phyloP scores from a whole-genome alignment of 176 grass and related monocot species.

The Saccharum officinarum region DNA sequence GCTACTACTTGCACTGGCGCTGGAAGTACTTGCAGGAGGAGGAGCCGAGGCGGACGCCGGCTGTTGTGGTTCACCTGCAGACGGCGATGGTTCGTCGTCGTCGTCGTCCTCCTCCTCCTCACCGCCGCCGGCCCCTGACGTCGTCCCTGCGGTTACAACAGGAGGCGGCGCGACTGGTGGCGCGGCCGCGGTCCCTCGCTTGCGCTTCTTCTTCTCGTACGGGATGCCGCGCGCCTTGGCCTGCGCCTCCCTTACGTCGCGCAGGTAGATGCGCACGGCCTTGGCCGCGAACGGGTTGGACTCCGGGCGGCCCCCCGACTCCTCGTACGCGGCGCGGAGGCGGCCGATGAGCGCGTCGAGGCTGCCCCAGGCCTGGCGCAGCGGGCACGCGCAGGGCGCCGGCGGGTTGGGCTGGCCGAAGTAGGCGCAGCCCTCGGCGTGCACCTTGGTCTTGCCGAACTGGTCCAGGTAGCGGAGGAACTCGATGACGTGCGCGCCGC shows the following conservation, averaged over 20 bases:
- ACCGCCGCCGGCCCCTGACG: conserved; percentile 31
- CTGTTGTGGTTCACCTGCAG: not conserved
- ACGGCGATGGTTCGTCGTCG: conserved; percentile 27
- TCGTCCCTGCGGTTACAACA: conserved; percentile 34
- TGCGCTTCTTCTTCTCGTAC: conserved; percentile 90
- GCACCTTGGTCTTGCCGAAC: conserved; percentile 97
- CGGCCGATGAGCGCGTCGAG: conserved; percentile 90
- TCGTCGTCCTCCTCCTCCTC: conserved; percentile 52
- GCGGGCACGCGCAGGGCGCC: conserved; percentile 60
- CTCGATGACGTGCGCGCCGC: conserved; percentile 81
- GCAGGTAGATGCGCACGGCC: conserved; percentile 73
- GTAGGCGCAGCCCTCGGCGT: conserved; percentile 69
- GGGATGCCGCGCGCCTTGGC: conserved; percentile 83
- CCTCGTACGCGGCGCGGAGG: conserved; percentile 90
- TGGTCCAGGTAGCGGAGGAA: conserved; percentile 89
- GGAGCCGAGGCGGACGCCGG: not conserved
- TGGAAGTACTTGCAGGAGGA: conserved; percentile 9
- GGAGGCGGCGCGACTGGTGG: conserved; percentile 33
- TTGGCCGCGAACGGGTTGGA: conserved; percentile 79
- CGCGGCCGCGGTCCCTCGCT: conserved; percentile 22
- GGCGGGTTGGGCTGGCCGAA: conserved; percentile 74
- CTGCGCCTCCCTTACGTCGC: conserved; percentile 81
- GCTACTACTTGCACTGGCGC: not conserved
- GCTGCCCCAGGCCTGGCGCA: conserved; percentile 89
- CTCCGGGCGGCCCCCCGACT: conserved; percentile 77